phyloP scores from a whole-genome alignment of 1,284 basidiomycete genomes.

The Phylloporus sp. region DNA sequence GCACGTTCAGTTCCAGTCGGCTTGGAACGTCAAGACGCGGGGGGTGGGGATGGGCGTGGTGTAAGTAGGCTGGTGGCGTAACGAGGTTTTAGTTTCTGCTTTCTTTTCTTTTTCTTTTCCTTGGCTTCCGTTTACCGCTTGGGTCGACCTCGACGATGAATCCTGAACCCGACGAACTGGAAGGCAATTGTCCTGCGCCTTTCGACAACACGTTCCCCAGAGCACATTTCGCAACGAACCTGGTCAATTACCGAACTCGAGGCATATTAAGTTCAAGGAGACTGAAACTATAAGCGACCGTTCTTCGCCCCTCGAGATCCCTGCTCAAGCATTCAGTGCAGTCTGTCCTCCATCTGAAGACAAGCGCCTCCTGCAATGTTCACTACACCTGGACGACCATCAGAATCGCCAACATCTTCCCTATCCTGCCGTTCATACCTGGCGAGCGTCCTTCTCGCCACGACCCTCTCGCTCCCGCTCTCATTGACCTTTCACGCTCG shows the following conservation, averaged over 20 bases:
- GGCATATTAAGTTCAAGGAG: too few species aligned
- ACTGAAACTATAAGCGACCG: background rate
- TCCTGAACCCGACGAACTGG: background rate
- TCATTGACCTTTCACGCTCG: too few species aligned
- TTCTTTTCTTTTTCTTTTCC: background rate
- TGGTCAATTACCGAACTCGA: background rate
- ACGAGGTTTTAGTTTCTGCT: background rate
- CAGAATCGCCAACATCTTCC: background rate
- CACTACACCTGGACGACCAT: background rate
- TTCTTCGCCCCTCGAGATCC: background rate
- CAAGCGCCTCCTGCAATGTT: background rate
- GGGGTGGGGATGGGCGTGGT: too few species aligned
- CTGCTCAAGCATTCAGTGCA: background rate
- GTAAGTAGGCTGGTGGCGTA: background rate
- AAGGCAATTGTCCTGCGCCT: background rate
- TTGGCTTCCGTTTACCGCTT: background rate
- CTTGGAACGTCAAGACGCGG: background rate
- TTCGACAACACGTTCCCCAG: background rate
- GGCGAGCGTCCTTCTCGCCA: background rate
- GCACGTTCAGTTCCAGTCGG: background rate
- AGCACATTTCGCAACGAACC: background rate
- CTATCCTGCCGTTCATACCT: background rate
- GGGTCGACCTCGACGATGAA: background rate
- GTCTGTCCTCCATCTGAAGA: background rate
- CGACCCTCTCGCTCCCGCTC: background rate